Evolutionary conservation across 176 grass and related monocot species (phyloP).

Genomic region (Ampelocalamus luodianensis): DNA sequence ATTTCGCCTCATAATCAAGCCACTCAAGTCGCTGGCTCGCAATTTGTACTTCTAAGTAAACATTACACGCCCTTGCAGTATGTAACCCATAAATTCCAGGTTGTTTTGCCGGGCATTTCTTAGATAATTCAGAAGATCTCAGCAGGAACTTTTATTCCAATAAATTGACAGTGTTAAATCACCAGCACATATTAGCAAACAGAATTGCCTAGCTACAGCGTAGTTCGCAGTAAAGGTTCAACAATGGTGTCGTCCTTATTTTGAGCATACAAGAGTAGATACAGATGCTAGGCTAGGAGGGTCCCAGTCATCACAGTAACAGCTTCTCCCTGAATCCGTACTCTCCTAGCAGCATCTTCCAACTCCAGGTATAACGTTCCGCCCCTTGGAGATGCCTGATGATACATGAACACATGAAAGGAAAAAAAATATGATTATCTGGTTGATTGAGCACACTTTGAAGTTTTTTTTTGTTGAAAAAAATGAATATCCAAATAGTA

Average conservation of each 20-base stretch:
- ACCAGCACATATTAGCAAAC: not conserved
- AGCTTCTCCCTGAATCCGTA: conserved; percentile 72
- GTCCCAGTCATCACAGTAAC: conserved; percentile 72
- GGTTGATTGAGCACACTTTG: not conserved
- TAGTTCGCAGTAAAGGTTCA: not conserved
- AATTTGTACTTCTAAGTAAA: too few species aligned
- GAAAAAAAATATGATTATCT: not conserved
- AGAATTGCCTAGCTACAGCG: not conserved
- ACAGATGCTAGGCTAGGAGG: not conserved
- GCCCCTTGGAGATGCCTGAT: conserved; percentile 68
- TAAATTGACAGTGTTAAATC: too few species aligned
- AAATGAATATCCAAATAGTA: not conserved
- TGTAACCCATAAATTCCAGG: too few species aligned
- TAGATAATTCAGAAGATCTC: too few species aligned
- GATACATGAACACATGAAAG: not conserved
- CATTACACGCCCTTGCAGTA: too few species aligned
- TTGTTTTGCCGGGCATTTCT: too few species aligned
- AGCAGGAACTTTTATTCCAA: too few species aligned
- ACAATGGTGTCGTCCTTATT: not conserved
- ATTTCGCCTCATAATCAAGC: conserved; percentile 1
- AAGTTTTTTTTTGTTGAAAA: not conserved
- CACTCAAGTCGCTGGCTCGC: not conserved
- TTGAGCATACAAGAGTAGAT: not conserved
- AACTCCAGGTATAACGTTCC: conserved; percentile 64
- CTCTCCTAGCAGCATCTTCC: conserved; percentile 51